phyloP scores from a whole-genome alignment of 768 basidiomycete genomes.

The Favolaschia claudopus region DNA sequence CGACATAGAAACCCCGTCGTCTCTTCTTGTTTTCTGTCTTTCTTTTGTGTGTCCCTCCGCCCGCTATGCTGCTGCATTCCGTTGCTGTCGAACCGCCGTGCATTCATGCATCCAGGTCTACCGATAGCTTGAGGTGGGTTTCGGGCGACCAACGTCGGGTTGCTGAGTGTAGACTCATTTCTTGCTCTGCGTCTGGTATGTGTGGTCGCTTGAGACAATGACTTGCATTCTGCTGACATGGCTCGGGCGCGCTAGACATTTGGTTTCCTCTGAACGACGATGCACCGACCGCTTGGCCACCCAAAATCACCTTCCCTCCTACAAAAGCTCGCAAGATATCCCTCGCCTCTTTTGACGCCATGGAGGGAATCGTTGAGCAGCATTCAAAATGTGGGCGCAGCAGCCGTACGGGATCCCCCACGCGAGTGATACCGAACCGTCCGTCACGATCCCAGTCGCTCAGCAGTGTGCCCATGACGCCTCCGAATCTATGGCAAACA shows the following conservation, averaged over 20 bases:
- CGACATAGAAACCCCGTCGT: slow-evolving; percentile 2
- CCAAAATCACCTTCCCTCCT: slow-evolving; percentile 15
- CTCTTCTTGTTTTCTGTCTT: background rate
- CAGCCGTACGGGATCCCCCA: slow-evolving; percentile 7
- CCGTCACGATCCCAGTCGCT: slow-evolving; percentile 14
- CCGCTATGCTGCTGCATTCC: slow-evolving; percentile 6
- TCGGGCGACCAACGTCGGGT: background rate
- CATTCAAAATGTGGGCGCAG: background rate
- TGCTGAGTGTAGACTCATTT: background rate
- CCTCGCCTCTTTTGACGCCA: background rate
- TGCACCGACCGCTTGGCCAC: slow-evolving; percentile 19
- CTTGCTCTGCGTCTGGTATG: slow-evolving; percentile 4
- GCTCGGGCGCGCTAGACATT: background rate
- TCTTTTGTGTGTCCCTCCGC: background rate
- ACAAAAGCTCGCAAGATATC: background rate
- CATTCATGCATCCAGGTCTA: background rate
- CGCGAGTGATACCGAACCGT: slow-evolving; percentile 23
- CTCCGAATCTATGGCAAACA: slow-evolving; percentile 21
- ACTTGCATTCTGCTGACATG: background rate
- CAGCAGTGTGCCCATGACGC: slow-evolving; percentile 21
- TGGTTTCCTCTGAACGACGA: slow-evolving; percentile 18
- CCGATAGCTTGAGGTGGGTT: background rate
- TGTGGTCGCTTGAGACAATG: background rate
- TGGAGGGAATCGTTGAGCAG: slow-evolving; percentile 10
- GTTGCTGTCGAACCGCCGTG: background rate